Evolutionary conservation across 2,329 filamentous ascomycete genomes (phyloP), one percentile per base, ranked within the genome.

Genomic region (Exophiala sideris): DNA sequence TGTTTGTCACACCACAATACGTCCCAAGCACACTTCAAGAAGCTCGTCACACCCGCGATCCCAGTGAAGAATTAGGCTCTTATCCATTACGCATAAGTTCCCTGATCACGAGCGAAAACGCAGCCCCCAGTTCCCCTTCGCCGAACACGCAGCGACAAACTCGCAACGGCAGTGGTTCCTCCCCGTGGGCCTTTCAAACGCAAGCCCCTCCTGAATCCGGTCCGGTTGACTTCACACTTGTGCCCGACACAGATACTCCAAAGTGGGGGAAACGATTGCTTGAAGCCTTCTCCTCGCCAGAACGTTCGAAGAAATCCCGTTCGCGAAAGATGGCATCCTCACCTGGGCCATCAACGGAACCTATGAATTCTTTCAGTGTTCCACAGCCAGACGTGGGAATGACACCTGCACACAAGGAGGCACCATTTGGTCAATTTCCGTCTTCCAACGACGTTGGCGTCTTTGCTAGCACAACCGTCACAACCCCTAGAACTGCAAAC

Each of bases 11-110:
- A 6, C 53, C 53, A 10, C 41, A 47, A 34, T 48, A 51, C 47
- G 42, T 52, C 14, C 35, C 48, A 41, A 55, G 47, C 20, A 41
- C 52, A 36, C 11, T 20, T 9, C 38, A 36, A 38, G 12, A 54
- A 38, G 38, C 51, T 14, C 20, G 3, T 48, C 24, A 5, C 11
- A 12, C 12, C 16, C 40, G 39, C 14, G 18, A 47, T 16, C n/a
- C 41, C 12, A 50, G 47, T 42, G 40, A 16, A 24, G 47, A 55
- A 10, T 34, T 55, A 10, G 41, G 29, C 7, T 45, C 45, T 16
- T 7, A n/a, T 32, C 24, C 20, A 33, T 11, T 14, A 7, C 49
- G 48, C 7, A 34, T 12, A 50, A 24, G 24, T 18, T n/a, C 34
- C 9, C 5, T 14, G 9, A 35, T 44, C 24, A 29, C 38, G n/a